These are phyloP conservation scores for Cucurbita pepo DNA, from an alignment of 306 rosid genomes.

Conservation along the genomic window DNA sequence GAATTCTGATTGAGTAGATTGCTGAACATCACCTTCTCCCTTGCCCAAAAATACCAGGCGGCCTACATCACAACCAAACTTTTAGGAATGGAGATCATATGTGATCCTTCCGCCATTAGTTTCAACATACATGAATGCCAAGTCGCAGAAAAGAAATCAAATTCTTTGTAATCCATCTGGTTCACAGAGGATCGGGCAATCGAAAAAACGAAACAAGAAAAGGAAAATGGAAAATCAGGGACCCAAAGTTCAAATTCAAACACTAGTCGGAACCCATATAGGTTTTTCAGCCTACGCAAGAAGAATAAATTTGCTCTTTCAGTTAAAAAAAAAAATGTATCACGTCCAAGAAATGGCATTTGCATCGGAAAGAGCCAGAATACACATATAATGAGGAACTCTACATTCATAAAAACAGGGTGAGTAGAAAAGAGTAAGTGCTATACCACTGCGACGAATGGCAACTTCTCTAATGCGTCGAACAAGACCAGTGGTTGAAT, in stretches of 20 bases:
- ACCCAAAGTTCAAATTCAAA: neutral
- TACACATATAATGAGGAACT: neutral
- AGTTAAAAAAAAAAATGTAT: neutral
- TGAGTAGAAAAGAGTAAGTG: neutral
- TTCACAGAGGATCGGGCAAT: neutral
- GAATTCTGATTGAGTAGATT: constrained; percentile 18
- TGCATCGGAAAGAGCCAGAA: neutral
- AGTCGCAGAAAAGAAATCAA: neutral
- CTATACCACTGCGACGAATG: constrained; percentile 57
- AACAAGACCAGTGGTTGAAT: constrained; percentile 54
- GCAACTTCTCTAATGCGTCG: constrained; percentile 71
- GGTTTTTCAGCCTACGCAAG: neutral
- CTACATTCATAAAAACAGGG: neutral
- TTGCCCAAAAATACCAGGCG: constrained; percentile 56
- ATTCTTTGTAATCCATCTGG: neutral
- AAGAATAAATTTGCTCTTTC: neutral
- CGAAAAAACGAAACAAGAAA: neutral
- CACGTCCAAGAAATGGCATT: neutral
- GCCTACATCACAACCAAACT: constrained; percentile 30
- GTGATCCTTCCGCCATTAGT: neutral
- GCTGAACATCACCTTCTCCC: constrained; percentile 33
- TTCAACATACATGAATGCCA: neutral
- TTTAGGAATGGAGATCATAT: neutral
- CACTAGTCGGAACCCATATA: neutral
- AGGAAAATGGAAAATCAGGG: neutral